Evolutionary conservation across 371 early-diverging fungal species (phyloP).

Genomic region (Rhizomucor pusillus): DNA sequence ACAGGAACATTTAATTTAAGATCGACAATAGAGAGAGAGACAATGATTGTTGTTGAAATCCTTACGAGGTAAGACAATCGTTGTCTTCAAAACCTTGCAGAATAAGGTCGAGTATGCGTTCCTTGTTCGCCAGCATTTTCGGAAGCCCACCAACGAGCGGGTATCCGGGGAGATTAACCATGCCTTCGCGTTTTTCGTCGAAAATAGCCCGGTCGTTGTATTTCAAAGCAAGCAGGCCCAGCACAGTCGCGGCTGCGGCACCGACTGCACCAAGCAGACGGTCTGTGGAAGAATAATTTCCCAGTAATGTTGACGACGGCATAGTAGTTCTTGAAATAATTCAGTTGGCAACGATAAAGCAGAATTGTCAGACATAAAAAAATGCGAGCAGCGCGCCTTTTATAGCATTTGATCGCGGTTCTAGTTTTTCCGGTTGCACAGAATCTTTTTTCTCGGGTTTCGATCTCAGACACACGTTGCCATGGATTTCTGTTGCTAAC

Average conservation of each 20-base stretch:
- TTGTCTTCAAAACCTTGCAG: constrained; percentile 5
- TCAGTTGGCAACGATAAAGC: too few relatives aligned
- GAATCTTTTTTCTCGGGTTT: too few relatives aligned
- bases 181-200: constrained; percentile 19
- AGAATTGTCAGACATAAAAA: too few relatives aligned
- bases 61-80: constrained; percentile 28
- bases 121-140: constrained; percentile 12
- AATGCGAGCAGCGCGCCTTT: too few relatives aligned
- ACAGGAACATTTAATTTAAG: not conserved
- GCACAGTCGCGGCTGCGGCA: constrained; percentile 13
- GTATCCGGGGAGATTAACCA: constrained; percentile 12
- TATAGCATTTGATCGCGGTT: too few relatives aligned
- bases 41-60: not conserved
- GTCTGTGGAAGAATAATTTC: not conserved
- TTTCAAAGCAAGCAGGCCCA: constrained; percentile 27
- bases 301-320: too few relatives aligned
- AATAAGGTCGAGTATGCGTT: constrained; percentile 19
- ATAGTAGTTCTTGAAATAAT: too few relatives aligned
- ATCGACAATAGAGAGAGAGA: not conserved
- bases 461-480: too few relatives aligned
- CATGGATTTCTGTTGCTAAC: too few relatives aligned
- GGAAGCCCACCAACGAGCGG: constrained; percentile 31
- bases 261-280: constrained; percentile 1
- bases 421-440: too few relatives aligned
- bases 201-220: constrained; percentile 33